Evolutionary conservation across 371 early-diverging fungal species (phyloP).

Genomic region (Basidiobolus meristosporus): DNA sequence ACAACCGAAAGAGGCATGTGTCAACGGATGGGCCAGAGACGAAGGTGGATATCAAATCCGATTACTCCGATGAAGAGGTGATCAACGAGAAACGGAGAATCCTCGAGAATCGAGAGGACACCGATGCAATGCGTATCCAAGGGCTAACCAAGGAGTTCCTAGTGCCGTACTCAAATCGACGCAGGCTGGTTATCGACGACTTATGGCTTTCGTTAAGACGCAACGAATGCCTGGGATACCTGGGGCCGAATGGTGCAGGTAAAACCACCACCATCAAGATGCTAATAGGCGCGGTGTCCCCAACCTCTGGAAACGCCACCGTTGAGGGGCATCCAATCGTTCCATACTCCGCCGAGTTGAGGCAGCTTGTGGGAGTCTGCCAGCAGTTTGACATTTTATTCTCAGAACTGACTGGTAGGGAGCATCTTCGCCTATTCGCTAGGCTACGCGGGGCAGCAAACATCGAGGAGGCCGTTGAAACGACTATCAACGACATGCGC

Average conservation of each 20-base stretch:
- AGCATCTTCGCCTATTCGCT: slow-evolving; percentile 20
- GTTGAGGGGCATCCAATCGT: slow-evolving; percentile 21
- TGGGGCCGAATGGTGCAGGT: slow-evolving; percentile 29
- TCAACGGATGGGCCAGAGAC: too few species aligned
- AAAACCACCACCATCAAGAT: slow-evolving; percentile 38
- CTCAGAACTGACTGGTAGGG: slow-evolving; percentile 15
- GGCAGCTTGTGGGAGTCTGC: slow-evolving; percentile 19
- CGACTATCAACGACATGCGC: not conserved
- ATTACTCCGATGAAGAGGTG: too few species aligned
- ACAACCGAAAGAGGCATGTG: too few species aligned
- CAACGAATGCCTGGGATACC: slow-evolving; percentile 31
- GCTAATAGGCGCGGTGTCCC: slow-evolving; percentile 30
- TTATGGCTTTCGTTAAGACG: slow-evolving; percentile 15
- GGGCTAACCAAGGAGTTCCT: slow-evolving; percentile 11
- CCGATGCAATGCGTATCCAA: slow-evolving; percentile 10
- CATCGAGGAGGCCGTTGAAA: too few species aligned
- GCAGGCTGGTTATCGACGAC: slow-evolving; percentile 8
- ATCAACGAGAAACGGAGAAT: too few species aligned
- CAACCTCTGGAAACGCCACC: slow-evolving; percentile 25
- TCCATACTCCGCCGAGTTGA: slow-evolving; percentile 11
- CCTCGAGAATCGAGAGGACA: too few species aligned
- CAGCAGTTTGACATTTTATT: slow-evolving; percentile 30
- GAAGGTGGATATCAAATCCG: too few species aligned
- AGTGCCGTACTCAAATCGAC: slow-evolving; percentile 5
- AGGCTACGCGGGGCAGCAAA: slow-evolving; percentile 12